Base-by-base conservation (phyloP, 1,284 basidiomycete genomes). In the Cutaneotrichosporon mucoides region DNA sequence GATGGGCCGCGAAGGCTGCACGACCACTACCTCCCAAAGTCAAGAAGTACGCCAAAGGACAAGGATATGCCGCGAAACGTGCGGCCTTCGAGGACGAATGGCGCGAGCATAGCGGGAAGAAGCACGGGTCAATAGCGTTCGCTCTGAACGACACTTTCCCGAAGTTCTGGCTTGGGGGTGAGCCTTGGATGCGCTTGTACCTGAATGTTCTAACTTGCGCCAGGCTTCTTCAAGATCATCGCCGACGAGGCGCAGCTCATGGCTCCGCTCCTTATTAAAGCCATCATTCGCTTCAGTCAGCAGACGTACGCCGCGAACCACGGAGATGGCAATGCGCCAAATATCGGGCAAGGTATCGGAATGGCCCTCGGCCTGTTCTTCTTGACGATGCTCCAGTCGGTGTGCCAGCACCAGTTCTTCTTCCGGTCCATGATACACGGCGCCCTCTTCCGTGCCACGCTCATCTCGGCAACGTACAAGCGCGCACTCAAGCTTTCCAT, bases 381-480 rank as follows among this genome's bases (percentile, higher is more conserved):
- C 53, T 75, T 89, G 35, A 85, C 85, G 1, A 76, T 89, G 57
- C 70, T 81, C 12, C 76, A 84, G 2, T 85, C 83, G 55, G 72
- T 88, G 15, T 82, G 81, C 63, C 83, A 85, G 61, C 85, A 88
- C 55, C 71, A 88, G 81, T 90, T 88, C 76, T 90, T 89, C 80
- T 90, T 86, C 84, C 82, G 86, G 36, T 85, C 86, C 1, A 88
- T 88, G 86, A 79, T 81, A 10, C 84, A 84, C 0, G 88, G 88
- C 38, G 84, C 88, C 4, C 79, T 90, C 35, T 82, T 84, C 0
- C 83, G 90, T 47, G 85, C 85, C 0, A 85, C 88, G 0, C 81
- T 93, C 46, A 89, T 89, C 57, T 82, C 84, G 46, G 86, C 86
- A 0, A 84, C 90, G 33, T 92, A 90, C 78, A 84, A 86, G 62